A percentile compares a stretch with the other conserved stretches of the same genome.
These are phyloP conservation scores for Porogramme epimiltina DNA, from an alignment of 1,284 basidiomycete species.

Conservation along the genomic window DNA sequence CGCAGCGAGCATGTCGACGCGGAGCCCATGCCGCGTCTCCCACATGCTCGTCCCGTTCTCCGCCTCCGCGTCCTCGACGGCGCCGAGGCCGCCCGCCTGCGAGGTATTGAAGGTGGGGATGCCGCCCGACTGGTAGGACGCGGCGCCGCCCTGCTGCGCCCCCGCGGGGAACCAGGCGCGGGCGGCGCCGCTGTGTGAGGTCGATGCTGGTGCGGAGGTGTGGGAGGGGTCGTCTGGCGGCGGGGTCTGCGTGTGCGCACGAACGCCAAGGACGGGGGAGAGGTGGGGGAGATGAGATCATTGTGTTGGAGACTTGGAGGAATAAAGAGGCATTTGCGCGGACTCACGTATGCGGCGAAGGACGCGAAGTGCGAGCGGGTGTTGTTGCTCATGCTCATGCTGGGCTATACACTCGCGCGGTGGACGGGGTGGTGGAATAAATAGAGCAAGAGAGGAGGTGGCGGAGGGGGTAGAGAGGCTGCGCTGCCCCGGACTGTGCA, in stretches of 20 bases:
- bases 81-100: slow-evolving; percentile 39
- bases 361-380: slow-evolving; percentile 37
- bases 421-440: slow-evolving; percentile 5
- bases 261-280: neutral
- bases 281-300: neutral
- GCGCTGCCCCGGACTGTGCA: slow-evolving; percentile 1
- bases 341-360: slow-evolving; percentile 57
- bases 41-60: slow-evolving; percentile 61
- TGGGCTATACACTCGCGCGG: neutral
- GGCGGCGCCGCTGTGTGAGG: slow-evolving; percentile 29
- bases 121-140: slow-evolving; percentile 73
- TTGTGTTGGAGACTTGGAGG: neutral
- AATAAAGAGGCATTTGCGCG: neutral
- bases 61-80: slow-evolving; percentile 46
- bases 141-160: slow-evolving; percentile 24
- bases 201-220: slow-evolving; percentile 16
- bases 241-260: slow-evolving; percentile 44
- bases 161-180: slow-evolving; percentile 60
- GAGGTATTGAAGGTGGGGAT: slow-evolving; percentile 59
- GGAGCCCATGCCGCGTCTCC: slow-evolving; percentile 71
- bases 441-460: slow-evolving; percentile 7
- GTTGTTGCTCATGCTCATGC: slow-evolving; percentile 23
- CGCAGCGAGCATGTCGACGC: slow-evolving; percentile 73
- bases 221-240: slow-evolving; percentile 59
- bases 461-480: neutral